phyloP scores from a whole-genome alignment of 345 rosid species.

The Laguncularia racemosa region DNA sequence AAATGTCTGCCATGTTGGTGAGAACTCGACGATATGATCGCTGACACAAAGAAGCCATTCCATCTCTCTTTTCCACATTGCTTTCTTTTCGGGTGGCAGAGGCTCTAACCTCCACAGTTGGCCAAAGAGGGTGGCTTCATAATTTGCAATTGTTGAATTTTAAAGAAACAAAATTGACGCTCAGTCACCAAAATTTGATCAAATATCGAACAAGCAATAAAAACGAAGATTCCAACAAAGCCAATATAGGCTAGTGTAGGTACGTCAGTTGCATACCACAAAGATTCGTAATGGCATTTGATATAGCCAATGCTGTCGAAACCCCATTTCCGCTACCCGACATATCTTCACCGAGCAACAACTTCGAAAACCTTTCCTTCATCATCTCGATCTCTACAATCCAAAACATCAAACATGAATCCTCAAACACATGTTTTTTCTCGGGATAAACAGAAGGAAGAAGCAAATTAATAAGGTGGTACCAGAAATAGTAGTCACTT shows the following conservation, averaged over 20 bases:
- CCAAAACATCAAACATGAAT: conserved; percentile 8
- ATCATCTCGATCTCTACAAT: conserved; percentile 78
- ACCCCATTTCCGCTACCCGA: conserved; percentile 99
- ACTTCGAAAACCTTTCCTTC: conserved; percentile 93
- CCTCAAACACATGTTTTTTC: background rate
- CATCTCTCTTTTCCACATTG: conserved; percentile 98
- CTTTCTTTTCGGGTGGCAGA: conserved; percentile 65
- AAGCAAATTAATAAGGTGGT: background rate
- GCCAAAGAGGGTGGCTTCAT: conserved; percentile 81
- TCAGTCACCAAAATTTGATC: conserved; percentile 6
- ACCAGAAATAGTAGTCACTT: conserved; percentile 55
- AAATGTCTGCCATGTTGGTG: conserved; percentile 92
- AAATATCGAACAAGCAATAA: conserved; percentile 3
- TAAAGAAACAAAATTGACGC: background rate
- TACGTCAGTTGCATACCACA: conserved; percentile 46
- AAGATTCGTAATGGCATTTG: conserved; percentile 95
- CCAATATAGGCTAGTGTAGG: background rate
- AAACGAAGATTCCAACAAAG: conserved; percentile 1
- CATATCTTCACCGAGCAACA: conserved; percentile 98
- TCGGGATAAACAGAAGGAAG: background rate
- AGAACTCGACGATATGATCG: conserved; percentile 92
- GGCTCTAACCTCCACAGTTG: conserved; percentile 98
- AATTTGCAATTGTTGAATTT: background rate
- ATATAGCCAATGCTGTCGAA: conserved; percentile 83
- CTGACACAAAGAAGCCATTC: conserved; percentile 91